Percentiles rank a stretch among this genome's conserved stretches.
Conservation (phyloP, 139 green algal genomes). For the Chlamydomonas sp. region DNA sequence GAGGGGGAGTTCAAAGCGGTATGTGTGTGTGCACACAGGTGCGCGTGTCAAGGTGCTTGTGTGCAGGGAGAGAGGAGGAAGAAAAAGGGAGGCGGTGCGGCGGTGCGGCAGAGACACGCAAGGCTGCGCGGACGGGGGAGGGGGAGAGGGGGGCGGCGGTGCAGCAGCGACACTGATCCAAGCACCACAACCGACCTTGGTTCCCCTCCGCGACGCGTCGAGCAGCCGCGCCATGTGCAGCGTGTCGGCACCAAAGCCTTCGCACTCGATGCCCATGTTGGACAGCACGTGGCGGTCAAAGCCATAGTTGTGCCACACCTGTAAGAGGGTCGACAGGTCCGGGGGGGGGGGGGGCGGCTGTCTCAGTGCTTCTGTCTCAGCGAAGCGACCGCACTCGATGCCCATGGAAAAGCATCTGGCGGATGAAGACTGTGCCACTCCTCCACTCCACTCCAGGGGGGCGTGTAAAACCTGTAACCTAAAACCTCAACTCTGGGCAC, state of each 20-base stretch:
- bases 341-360: too few relatives aligned
- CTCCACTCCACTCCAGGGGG: not conserved
- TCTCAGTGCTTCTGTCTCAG: too few relatives aligned
- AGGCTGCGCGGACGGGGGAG: not conserved
- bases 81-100: not conserved
- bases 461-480: too few relatives aligned
- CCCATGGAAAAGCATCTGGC: not conserved
- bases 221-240: slow-evolving; percentile 97
- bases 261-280: slow-evolving; percentile 48
- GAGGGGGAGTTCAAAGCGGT: too few relatives aligned
- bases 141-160: too few relatives aligned
- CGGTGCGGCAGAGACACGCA: too few relatives aligned
- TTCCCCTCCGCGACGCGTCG: slow-evolving; percentile 58
- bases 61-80: too few relatives aligned
- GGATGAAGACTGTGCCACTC: not conserved
- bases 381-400: not conserved
- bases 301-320: slow-evolving; percentile 98
- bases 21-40: too few relatives aligned
- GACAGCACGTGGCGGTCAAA: slow-evolving; percentile 95
- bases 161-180: too few relatives aligned
- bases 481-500: too few relatives aligned
- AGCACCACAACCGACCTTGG: too few relatives aligned
- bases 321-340: not conserved
- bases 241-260: slow-evolving; percentile 87
- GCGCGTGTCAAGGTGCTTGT: too few relatives aligned